phyloP scores from a whole-genome alignment of 495 filamentous ascomycete genomes.

The Hypoxylon perforatum region DNA sequence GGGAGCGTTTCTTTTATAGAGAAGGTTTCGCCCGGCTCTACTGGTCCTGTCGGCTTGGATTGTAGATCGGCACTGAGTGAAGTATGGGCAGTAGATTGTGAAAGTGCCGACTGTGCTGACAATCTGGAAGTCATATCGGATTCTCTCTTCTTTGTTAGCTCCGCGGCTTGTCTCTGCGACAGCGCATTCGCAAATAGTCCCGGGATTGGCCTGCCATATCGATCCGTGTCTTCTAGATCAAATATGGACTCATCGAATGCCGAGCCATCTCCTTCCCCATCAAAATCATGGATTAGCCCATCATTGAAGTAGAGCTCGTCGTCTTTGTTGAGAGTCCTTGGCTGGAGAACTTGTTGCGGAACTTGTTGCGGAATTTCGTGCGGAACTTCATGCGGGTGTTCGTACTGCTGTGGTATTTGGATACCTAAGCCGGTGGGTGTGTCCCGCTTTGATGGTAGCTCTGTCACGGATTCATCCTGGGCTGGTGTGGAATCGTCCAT shows the following conservation, averaged over 20 bases:
- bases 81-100: conserved; percentile 52
- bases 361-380: no score
- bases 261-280: conserved; percentile 60
- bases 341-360: conserved; percentile 26
- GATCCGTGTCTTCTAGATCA: conserved; percentile 71
- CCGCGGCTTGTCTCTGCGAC: conserved; percentile 45
- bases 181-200: conserved; percentile 59
- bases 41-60: conserved; percentile 13
- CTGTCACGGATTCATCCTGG: conserved; percentile 11
- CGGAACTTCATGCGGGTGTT: conserved; percentile 18
- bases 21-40: conserved; percentile 8
- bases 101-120: conserved; percentile 53
- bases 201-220: conserved; percentile 64
- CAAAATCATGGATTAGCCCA: conserved; percentile 68
- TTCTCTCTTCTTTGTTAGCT: conserved; percentile 48
- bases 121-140: conserved; percentile 52
- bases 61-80: conserved; percentile 48
- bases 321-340: conserved; percentile 54
- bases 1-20: conserved; percentile 35
- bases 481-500: conserved; percentile 2
- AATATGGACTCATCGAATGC: conserved; percentile 84
- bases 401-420: conserved; percentile 34
- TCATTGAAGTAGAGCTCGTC: conserved; percentile 89
- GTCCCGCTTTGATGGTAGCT: conserved; percentile 24
- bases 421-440: conserved; percentile 49